Evolutionary conservation across 2,329 filamentous ascomycete species (phyloP), one percentile per base, ranked within the genome.

Genomic region (Fusarium gaditjirri): DNA sequence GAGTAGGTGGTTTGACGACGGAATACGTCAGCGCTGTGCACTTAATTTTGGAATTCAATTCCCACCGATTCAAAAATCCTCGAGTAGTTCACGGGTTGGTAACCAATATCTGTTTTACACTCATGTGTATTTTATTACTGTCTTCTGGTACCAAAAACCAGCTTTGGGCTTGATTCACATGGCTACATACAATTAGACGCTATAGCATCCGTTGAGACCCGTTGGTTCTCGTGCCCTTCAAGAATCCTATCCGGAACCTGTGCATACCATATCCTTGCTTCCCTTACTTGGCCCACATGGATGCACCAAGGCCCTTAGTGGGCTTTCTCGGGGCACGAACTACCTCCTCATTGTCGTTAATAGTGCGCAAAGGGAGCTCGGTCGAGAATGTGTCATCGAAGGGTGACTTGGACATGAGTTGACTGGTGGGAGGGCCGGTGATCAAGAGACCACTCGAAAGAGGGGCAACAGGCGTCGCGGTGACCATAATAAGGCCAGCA

Each of bases 251-350:
- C 31, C 12, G 61, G 43, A 53, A 36, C 23, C 23, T 35, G 35
- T 27, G 25, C 27, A 43, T 42, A 29, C 44, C 53, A 29, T 42
- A 10, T 56, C 33, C 31, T 36, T 58, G 16, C 42, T 36, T 23
- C 27, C 35, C 46, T 49, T 50, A 65, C 35, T 57, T 61, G 29
- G 75, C 74, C 75, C 75, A 76, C 61, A 75, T 74, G 17, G 75
- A 76, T 23, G 71, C 66, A 14, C 49, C 47, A 8, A 76, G 52
- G 3, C 74, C 74, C 21, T 68, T 55, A 11, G 60, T 66, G 10
- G 64, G 69, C 38, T 68, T 76, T n/a, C 54, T 42, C 21, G 31
- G 29, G 35, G 49, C 49, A 41, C 35, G 49, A 53, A 16, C 49
- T 39, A 27, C 49, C 49, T n/a, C 35, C 14, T 21, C 29, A n/a